Evolutionary conservation across 73 alveolate genomes (phyloP).

Genomic region (Uronychia setigera): DNA sequence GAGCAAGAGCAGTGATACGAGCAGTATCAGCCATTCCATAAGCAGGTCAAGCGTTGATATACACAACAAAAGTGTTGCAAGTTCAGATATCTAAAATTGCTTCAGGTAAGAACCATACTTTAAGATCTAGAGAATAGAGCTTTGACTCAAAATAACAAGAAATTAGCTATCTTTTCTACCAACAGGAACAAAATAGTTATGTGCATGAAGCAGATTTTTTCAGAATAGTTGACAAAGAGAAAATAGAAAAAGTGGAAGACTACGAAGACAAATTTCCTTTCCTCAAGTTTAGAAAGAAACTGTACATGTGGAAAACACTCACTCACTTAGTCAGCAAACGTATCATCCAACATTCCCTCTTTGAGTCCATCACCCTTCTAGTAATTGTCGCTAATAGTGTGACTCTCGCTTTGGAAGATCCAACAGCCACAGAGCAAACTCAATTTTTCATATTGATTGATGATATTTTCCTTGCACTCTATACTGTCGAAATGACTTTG

Average conservation of each 20-base stretch:
- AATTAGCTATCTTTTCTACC: no score
- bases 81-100: background rate
- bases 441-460: slow-evolving; percentile 16
- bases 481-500: slow-evolving; percentile 62
- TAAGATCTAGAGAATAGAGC: background rate
- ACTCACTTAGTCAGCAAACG: slow-evolving; percentile 20
- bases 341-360: slow-evolving; percentile 23
- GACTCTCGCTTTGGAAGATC: slow-evolving; percentile 85
- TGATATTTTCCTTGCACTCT: slow-evolving; percentile 46
- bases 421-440: slow-evolving; percentile 54
- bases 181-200: background rate
- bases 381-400: slow-evolving; percentile 70
- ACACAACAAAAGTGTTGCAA: no score
- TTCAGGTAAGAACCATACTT: background rate
- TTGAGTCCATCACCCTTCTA: slow-evolving; percentile 56
- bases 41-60: no score
- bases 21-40: no score
- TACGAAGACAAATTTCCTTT: slow-evolving; percentile 56
- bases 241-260: slow-evolving; percentile 22
- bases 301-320: slow-evolving; percentile 7
- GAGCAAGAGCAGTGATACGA: no score
- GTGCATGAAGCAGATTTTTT: slow-evolving; percentile 29
- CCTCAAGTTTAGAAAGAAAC: slow-evolving; percentile 23
- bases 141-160: no score
- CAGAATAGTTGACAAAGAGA: slow-evolving; percentile 45